Conservation (phyloP, 805 yeast genomes). For the Yarrowia sp. region DNA sequence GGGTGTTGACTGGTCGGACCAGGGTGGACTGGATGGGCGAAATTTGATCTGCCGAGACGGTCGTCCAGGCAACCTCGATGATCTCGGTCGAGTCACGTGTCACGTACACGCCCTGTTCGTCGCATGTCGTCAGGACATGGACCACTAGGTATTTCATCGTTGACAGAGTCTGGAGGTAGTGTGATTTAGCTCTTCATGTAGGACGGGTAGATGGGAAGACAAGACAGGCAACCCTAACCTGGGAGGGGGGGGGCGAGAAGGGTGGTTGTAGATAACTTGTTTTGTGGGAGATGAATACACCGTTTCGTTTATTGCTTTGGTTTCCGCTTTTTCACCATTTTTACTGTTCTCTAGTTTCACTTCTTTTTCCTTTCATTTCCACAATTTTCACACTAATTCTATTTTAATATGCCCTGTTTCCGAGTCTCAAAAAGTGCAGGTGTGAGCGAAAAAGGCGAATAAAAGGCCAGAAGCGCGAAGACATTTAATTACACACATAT, state of each 20-base stretch:
- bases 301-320: too few relatives aligned
- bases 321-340: too few relatives aligned
- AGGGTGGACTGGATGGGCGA: slow-evolving; percentile 55
- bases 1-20: slow-evolving; percentile 69
- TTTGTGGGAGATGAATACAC: too few relatives aligned
- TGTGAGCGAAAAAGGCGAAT: slow-evolving; percentile 23
- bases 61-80: slow-evolving; percentile 70
- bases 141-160: slow-evolving; percentile 58
- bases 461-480: slow-evolving; percentile 8
- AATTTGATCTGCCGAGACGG: slow-evolving; percentile 61
- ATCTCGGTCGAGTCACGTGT: slow-evolving; percentile 73
- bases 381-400: background rate
- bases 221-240: slow-evolving; percentile 1
- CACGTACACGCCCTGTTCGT: slow-evolving; percentile 64
- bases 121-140: slow-evolving; percentile 70
- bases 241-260: background rate
- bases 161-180: background rate
- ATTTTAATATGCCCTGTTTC: background rate
- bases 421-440: background rate
- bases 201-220: background rate
- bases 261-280: too few relatives aligned
- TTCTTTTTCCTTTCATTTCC: background rate
- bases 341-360: too few relatives aligned
- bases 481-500: background rate
- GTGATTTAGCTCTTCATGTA: background rate